These are phyloP conservation scores for Amphichorda felina DNA, from an alignment of 2,329 filamentous ascomycete genomes.

Conservation along the genomic window DNA sequence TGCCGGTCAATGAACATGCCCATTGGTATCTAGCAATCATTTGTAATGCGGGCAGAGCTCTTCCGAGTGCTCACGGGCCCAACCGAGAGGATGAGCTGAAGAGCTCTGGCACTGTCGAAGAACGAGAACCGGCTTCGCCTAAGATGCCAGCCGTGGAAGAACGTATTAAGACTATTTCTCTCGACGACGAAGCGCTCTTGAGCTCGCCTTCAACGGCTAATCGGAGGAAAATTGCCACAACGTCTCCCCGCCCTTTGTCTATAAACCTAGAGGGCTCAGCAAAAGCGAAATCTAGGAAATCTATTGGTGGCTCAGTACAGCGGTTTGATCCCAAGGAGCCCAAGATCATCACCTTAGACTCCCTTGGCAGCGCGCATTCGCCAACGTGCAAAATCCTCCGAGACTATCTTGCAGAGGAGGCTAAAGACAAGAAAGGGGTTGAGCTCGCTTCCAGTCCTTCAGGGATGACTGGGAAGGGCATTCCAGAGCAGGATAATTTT, in stretches of 20 bases:
- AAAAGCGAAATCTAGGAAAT: constrained; percentile 4
- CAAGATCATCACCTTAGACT: constrained; percentile 79
- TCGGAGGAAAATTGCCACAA: background rate
- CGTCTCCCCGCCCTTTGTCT: background rate
- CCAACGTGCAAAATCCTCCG: constrained; percentile 57
- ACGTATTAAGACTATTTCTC: constrained; percentile 6
- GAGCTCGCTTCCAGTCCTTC: constrained; percentile 23
- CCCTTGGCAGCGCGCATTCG: constrained; percentile 54
- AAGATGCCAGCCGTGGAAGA: constrained; percentile 8
- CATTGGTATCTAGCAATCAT: constrained; percentile 98
- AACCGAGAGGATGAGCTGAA: constrained; percentile 7
- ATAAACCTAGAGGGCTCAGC: background rate
- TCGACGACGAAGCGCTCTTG: constrained; percentile 7
- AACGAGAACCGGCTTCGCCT: constrained; percentile 4
- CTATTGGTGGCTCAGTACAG: constrained; percentile 3
- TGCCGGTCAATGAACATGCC: constrained; percentile 76
- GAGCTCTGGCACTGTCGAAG: constrained; percentile 6
- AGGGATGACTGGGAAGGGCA: constrained; percentile 57
- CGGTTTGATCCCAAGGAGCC: constrained; percentile 38
- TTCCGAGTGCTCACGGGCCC: constrained; percentile 13
- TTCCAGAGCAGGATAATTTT: constrained; percentile 73
- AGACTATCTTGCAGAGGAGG: constrained; percentile 67
- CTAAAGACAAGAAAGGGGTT: constrained; percentile 43
- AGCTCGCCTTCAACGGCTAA: background rate
- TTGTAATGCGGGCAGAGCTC: constrained; percentile 66